Conservation (phyloP, 306 rosid species). For the Citrullus colocynthis region DNA sequence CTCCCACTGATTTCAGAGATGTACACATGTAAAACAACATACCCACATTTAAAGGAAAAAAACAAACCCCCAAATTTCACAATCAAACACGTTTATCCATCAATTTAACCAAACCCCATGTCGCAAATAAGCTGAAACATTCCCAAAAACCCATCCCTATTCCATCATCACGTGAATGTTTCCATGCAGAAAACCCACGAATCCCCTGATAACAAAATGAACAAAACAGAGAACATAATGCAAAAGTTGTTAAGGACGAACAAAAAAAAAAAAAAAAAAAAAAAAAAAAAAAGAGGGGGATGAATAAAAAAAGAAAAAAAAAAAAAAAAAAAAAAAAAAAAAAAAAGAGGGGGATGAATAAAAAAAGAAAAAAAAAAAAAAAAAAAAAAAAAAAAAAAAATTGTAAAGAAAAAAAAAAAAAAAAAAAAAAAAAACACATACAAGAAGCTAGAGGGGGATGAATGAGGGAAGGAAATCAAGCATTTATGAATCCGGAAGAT, state of each 20-base stretch:
- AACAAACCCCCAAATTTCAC: neutral
- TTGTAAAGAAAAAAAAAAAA: neutral
- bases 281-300: conserved; percentile 5
- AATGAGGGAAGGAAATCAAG: conserved; percentile 16
- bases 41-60: conserved; percentile 14
- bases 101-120: conserved; percentile 14
- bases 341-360: no score
- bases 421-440: neutral
- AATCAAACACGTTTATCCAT: conserved; percentile 13
- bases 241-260: neutral
- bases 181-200: conserved; percentile 8
- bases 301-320: conserved; percentile 6
- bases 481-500: conserved; percentile 1
- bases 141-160: conserved; percentile 14
- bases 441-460: neutral
- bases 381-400: no score
- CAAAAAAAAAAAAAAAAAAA: neutral
- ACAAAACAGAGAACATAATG: neutral
- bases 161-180: conserved; percentile 12
- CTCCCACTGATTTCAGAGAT: conserved; percentile 18
- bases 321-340: no score
- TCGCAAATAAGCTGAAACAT: conserved; percentile 17
- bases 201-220: conserved; percentile 22
- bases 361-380: no score
- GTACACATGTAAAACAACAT: conserved; percentile 1